These are phyloP conservation scores for Jimgerdemannia flammicorona DNA, from an alignment of 192 early-diverging fungal species.

Conservation along the genomic window DNA sequence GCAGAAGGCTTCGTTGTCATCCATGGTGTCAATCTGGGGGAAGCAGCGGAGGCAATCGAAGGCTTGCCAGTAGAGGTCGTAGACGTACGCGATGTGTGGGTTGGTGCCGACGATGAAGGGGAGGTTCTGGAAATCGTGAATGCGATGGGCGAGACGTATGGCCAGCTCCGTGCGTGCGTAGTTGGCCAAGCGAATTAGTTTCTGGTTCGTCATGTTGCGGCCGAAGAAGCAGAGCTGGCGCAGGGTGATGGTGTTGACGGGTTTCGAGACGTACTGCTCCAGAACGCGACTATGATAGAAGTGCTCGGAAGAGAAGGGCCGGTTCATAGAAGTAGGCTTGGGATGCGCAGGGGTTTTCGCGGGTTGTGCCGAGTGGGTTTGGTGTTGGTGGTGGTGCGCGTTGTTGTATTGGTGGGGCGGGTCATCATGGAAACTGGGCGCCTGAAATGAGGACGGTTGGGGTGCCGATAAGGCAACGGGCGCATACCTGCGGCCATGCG, in stretches of 20 bases:
- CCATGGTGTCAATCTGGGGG: constrained; percentile 68
- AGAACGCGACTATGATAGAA: constrained; percentile 92
- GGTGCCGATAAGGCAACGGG: neutral
- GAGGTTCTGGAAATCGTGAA: constrained; percentile 89
- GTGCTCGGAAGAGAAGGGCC: constrained; percentile 43
- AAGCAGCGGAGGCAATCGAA: constrained; percentile 80
- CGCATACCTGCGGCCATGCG: neutral
- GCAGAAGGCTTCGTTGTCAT: constrained; percentile 84
- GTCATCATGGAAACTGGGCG: neutral
- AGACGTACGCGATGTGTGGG: constrained; percentile 83
- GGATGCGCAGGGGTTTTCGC: neutral
- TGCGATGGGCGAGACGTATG: constrained; percentile 89
- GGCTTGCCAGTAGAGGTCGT: constrained; percentile 88
- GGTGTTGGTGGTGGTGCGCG: too few relatives aligned
- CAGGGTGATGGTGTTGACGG: constrained; percentile 81
- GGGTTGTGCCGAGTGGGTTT: neutral
- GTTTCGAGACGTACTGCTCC: constrained; percentile 79
- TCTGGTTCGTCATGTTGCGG: constrained; percentile 78
- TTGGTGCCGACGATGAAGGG: constrained; percentile 95
- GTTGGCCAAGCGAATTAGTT: constrained; percentile 84
- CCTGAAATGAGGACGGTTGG: neutral
- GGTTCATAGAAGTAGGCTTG: neutral
- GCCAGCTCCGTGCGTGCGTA: constrained; percentile 89
- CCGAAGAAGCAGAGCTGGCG: constrained; percentile 93
- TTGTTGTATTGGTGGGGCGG: neutral